These are phyloP conservation scores for Aspergillus fumigatiaffinis DNA, from an alignment of 2,329 filamentous ascomycete genomes.

Conservation along the genomic window DNA sequence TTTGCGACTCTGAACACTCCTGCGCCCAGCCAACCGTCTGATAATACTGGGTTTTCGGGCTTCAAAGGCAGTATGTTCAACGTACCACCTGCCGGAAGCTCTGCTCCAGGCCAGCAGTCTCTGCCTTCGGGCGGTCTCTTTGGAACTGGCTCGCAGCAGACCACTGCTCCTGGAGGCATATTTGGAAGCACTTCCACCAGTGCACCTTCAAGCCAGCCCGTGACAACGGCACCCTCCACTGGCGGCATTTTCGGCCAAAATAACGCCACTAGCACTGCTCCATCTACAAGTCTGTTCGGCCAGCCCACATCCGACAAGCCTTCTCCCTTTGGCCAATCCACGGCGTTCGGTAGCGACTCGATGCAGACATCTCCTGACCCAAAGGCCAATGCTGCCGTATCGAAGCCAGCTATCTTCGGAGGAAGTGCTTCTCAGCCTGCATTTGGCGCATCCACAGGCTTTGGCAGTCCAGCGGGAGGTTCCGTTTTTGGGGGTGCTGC, in stretches of 20 bases:
- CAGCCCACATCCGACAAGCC: slow-evolving; percentile 19
- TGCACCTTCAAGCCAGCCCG: slow-evolving; percentile 10
- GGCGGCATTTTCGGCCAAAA: slow-evolving; percentile 20
- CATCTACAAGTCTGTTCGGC: slow-evolving; percentile 19
- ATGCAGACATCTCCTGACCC: slow-evolving; percentile 35
- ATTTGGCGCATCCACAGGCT: slow-evolving; percentile 17
- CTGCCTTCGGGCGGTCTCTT: slow-evolving; percentile 18
- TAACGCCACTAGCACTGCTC: slow-evolving; percentile 10
- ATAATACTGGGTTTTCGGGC: slow-evolving; percentile 21
- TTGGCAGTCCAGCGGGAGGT: slow-evolving; percentile 10
- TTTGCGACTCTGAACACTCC: slow-evolving; percentile 29
- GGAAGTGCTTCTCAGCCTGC: slow-evolving; percentile 9
- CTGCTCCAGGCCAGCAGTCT: slow-evolving; percentile 19
- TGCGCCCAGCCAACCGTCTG: slow-evolving; percentile 15
- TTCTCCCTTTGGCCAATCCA: slow-evolving; percentile 26
- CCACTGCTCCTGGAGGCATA: slow-evolving; percentile 11
- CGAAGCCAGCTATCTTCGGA: slow-evolving; percentile 22
- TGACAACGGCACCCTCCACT: slow-evolving; percentile 14
- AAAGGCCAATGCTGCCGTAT: slow-evolving; percentile 13
- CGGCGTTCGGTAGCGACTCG: slow-evolving; percentile 20
- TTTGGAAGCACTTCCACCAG: slow-evolving; percentile 15
- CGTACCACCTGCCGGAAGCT: slow-evolving; percentile 17
- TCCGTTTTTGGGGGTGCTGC: slow-evolving; percentile 17
- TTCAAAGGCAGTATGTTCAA: slow-evolving; percentile 34
- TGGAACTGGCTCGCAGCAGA: slow-evolving; percentile 14